Conservation (phyloP, 768 basidiomycete species). For the Calocera viscosa region DNA sequence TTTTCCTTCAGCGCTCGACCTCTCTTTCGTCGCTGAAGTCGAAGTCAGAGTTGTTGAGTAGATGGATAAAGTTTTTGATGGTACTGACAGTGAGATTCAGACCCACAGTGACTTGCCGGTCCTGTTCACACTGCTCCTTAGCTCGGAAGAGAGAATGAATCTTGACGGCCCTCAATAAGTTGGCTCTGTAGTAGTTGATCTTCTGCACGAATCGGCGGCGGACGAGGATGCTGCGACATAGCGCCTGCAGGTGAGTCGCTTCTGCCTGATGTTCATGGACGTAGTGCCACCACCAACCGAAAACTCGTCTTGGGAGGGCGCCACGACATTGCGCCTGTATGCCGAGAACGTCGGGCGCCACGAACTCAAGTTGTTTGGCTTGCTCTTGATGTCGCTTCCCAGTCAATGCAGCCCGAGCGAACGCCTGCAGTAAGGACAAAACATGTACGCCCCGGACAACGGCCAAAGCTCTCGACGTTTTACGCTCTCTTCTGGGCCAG, state of each 20-base stretch:
- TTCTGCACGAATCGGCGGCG: constrained; percentile 60
- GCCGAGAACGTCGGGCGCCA: constrained; percentile 61
- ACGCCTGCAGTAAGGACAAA: constrained; percentile 62
- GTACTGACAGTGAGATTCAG: constrained; percentile 89
- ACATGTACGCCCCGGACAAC: constrained; percentile 58
- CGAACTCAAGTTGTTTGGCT: constrained; percentile 60
- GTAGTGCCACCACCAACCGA: constrained; percentile 73
- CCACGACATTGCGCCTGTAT: constrained; percentile 71
- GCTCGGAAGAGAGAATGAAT: constrained; percentile 94
- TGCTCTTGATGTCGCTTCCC: constrained; percentile 63
- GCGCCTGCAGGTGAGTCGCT: constrained; percentile 69
- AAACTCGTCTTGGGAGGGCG: constrained; percentile 57
- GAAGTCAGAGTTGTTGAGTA: constrained; percentile 89
- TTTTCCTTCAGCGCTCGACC: constrained; percentile 77
- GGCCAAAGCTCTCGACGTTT: constrained; percentile 55
- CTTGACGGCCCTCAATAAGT: constrained; percentile 79
- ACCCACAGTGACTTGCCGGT: constrained; percentile 82
- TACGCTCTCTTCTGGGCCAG: constrained; percentile 59
- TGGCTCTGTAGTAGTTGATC: constrained; percentile 66
- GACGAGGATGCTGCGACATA: constrained; percentile 70
- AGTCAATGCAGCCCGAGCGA: constrained; percentile 63
- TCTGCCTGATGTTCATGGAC: constrained; percentile 55
- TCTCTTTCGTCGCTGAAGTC: constrained; percentile 97
- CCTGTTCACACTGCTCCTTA: constrained; percentile 92
- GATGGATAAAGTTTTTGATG: constrained; percentile 97